Percentiles rank a stretch among this genome's conserved stretches.
Evolutionary conservation across 352 stramenopile genomes (phyloP).

Genomic region (Thalassiosira gravida): DNA sequence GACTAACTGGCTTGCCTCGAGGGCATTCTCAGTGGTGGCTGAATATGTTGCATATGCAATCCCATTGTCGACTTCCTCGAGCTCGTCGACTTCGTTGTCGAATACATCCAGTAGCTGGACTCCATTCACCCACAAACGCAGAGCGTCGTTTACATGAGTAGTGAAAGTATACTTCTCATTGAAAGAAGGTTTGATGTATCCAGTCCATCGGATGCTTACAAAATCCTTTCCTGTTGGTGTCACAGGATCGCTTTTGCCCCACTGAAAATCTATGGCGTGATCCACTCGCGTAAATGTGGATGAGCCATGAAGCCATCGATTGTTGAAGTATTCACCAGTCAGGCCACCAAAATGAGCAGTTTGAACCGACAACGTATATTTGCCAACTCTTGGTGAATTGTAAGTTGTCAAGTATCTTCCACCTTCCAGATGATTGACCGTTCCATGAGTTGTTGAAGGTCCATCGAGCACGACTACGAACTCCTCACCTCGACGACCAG

Average conservation of each 20-base stretch:
- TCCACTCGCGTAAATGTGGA: slow-evolving; percentile 90
- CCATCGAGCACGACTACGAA: slow-evolving; percentile 71
- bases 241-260: slow-evolving; percentile 87
- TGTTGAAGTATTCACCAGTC: slow-evolving; percentile 93
- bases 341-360: slow-evolving; percentile 88
- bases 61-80: slow-evolving; percentile 3
- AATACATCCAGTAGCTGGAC: slow-evolving; percentile 89
- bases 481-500: slow-evolving; percentile 60
- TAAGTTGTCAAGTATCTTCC: slow-evolving; percentile 91
- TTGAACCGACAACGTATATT: slow-evolving; percentile 89
- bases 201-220: slow-evolving; percentile 92
- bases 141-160: slow-evolving; percentile 89
- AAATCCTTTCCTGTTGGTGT: slow-evolving; percentile 92
- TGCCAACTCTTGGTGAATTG: slow-evolving; percentile 87
- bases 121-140: slow-evolving; percentile 89
- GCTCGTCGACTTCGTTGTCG: slow-evolving; percentile 82
- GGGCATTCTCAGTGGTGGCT: slow-evolving; percentile 62
- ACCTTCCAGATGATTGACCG: slow-evolving; percentile 61
- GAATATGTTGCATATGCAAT: slow-evolving; percentile 58
- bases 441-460: slow-evolving; percentile 48
- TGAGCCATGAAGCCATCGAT: slow-evolving; percentile 91
- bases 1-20: slow-evolving; percentile 88
- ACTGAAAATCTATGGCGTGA: slow-evolving; percentile 90
- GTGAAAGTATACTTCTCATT: slow-evolving; percentile 89
- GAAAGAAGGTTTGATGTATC: slow-evolving; percentile 91